A percentile compares a stretch with the other conserved stretches of the same genome.
Conservation (phyloP, 805 yeast species). For the Wickerhamomyces subpelliculosus region DNA sequence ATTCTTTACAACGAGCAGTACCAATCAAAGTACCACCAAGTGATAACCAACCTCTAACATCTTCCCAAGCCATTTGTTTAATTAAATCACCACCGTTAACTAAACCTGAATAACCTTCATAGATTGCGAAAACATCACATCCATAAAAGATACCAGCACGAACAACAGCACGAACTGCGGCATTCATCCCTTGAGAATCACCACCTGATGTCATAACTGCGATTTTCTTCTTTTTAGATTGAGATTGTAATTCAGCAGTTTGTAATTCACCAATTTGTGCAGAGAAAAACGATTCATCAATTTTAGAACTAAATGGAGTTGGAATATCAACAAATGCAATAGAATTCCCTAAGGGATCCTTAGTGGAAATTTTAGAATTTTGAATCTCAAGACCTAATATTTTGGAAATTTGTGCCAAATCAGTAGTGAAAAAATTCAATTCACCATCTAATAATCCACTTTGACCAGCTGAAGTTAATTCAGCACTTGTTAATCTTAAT, state of each 20-base stretch:
- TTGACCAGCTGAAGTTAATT: slow-evolving; percentile 18
- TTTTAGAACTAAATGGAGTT: slow-evolving; percentile 12
- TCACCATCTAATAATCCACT: slow-evolving; percentile 31
- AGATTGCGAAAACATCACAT: slow-evolving; percentile 87
- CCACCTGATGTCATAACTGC: slow-evolving; percentile 99
- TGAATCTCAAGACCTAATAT: slow-evolving; percentile 14
- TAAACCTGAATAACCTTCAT: slow-evolving; percentile 93
- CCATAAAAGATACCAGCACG: slow-evolving; percentile 82
- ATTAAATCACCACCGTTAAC: slow-evolving; percentile 79
- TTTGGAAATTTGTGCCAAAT: slow-evolving; percentile 23
- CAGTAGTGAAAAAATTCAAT: slow-evolving; percentile 34
- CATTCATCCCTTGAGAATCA: slow-evolving; percentile 98
- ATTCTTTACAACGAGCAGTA: slow-evolving; percentile 87
- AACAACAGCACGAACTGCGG: slow-evolving; percentile 91
- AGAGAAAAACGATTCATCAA: slow-evolving; percentile 12
- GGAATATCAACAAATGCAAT: slow-evolving; percentile 29
- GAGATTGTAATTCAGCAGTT: neutral
- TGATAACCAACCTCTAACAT: slow-evolving; percentile 88
- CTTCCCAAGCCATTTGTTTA: slow-evolving; percentile 82
- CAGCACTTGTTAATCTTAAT: slow-evolving; percentile 29
- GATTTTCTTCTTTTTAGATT: slow-evolving; percentile 38
- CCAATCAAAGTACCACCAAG: slow-evolving; percentile 96
- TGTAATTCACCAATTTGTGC: slow-evolving; percentile 1
- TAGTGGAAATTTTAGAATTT: slow-evolving; percentile 21
- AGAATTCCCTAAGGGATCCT: slow-evolving; percentile 62